Evolutionary conservation across 805 yeast genomes (phyloP).

Genomic region (Clavispora phyllophila): DNA sequence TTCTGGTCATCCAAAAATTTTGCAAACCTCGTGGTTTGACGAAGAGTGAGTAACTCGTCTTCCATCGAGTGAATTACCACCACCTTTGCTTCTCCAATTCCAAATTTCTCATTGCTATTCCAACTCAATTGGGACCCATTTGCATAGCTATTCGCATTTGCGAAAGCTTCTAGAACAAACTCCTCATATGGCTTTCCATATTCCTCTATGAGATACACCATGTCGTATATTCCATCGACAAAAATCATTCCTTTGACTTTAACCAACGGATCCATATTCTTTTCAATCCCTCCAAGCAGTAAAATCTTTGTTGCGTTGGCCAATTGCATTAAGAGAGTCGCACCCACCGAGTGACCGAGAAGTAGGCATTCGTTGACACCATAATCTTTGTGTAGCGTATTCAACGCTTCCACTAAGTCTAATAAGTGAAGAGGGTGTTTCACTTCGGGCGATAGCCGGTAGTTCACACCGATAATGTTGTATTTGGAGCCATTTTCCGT

Average conservation of each 20-base stretch:
- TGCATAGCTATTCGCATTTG: slow-evolving; percentile 12
- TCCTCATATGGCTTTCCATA: slow-evolving; percentile 49
- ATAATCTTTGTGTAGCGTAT: slow-evolving; percentile 18
- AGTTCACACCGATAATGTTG: slow-evolving; percentile 43
- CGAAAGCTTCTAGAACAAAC: slow-evolving; percentile 60
- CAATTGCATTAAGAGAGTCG: slow-evolving; percentile 57
- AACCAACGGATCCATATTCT: neutral
- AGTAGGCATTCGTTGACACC: slow-evolving; percentile 19
- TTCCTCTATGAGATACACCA: slow-evolving; percentile 47
- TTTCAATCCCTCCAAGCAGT: neutral
- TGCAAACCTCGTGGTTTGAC: slow-evolving; percentile 43
- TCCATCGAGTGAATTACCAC: slow-evolving; percentile 53
- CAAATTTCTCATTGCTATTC: neutral
- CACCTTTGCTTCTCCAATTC: neutral
- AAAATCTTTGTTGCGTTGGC: slow-evolving; percentile 23
- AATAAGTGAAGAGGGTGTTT: slow-evolving; percentile 56
- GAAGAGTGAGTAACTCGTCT: slow-evolving; percentile 59
- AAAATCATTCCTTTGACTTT: slow-evolving; percentile 23
- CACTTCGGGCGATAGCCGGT: slow-evolving; percentile 59
- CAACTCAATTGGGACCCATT: slow-evolving; percentile 25
- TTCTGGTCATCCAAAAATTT: slow-evolving; percentile 23
- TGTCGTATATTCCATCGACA: slow-evolving; percentile 69
- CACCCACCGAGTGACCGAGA: slow-evolving; percentile 82
- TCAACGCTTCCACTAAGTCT: slow-evolving; percentile 50
- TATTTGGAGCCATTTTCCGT: neutral